Percentiles rank a stretch among this genome's conserved stretches.
Conservation (phyloP, 768 basidiomycete species). For the Fomitopsis pulvina region DNA sequence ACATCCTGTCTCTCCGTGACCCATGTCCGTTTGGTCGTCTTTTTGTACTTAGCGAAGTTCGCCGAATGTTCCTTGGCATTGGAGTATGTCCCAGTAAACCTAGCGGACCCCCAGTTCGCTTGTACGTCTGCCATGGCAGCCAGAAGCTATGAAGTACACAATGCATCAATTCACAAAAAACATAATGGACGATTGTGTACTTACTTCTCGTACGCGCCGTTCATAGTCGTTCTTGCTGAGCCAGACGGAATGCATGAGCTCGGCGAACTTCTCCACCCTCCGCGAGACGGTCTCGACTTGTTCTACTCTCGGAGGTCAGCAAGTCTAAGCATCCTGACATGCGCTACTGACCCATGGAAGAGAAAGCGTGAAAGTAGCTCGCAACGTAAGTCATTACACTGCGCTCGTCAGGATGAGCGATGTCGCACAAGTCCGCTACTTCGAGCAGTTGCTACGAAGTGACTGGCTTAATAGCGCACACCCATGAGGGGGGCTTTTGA, state of each 20-base stretch:
- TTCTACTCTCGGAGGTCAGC: slow-evolving; percentile 40
- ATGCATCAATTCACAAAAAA: background rate
- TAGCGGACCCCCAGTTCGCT: slow-evolving; percentile 57
- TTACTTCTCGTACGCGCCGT: slow-evolving; percentile 66
- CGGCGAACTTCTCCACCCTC: slow-evolving; percentile 92
- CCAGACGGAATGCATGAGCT: slow-evolving; percentile 93
- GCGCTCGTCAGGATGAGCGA: slow-evolving; percentile 85
- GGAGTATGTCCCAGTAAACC: slow-evolving; percentile 67
- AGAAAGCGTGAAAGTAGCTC: slow-evolving; percentile 97
- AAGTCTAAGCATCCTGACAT: background rate
- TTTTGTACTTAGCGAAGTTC: slow-evolving; percentile 75
- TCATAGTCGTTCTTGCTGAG: slow-evolving; percentile 87
- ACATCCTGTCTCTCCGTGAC: slow-evolving; percentile 87
- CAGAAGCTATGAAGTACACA: slow-evolving; percentile 43
- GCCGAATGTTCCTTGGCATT: slow-evolving; percentile 76
- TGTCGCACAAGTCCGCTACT: slow-evolving; percentile 91
- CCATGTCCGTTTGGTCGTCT: slow-evolving; percentile 80
- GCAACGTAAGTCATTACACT: slow-evolving; percentile 99
- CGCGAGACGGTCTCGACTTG: slow-evolving; percentile 93
- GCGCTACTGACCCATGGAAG: slow-evolving; percentile 73
- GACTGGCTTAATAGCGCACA: no score
- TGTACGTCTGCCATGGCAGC: slow-evolving; percentile 61
- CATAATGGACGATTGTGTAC: slow-evolving; percentile 15
- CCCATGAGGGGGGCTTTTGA: no score
- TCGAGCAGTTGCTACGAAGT: slow-evolving; percentile 81